Evolutionary conservation across 2,329 filamentous ascomycete species (phyloP), one percentile per base, ranked within the genome.

Genomic region (Paradendryphiella salina): DNA sequence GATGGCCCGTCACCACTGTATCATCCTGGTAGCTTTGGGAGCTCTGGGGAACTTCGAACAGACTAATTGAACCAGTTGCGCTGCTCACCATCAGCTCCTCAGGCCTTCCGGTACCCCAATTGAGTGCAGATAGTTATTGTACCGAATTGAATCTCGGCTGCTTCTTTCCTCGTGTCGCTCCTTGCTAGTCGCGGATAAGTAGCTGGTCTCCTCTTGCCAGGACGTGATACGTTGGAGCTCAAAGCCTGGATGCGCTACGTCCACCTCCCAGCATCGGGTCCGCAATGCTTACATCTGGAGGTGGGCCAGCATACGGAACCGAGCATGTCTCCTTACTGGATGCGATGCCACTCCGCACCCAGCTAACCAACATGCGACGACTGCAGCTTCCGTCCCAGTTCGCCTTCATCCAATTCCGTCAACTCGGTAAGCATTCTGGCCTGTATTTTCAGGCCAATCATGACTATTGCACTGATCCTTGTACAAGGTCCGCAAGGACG

Each of bases 291-390:
- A 54, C 52, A 46, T 53, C 34, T 43, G 47, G 45, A 38, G 56
- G 57, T 50, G 58, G 51, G 59, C 42, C 57, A 46, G 31, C 32
- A 31, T 50, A 58, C 48, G 49, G 49, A 55, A 47, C 42, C 50
- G 26, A 55, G 35, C 53, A 56, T 50, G 35, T 18, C 37, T 50
- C 31, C 49, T 50, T 44, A 60, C 57, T 55, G 54, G 36, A 42
- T 52, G 47, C 33, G 39, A 37, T 14, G 23, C 31, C 63, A 60
- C 65, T 69, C 64, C 65, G 62, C 66, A 66, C 61, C 44, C 46
- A 38, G 50, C 52, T 53, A 53, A 42, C 49, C 37, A 51, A 34
- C 48, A 34, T 52, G 53, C 39, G 51, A 56, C 42, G 52, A 36
- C 44, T 63, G 57, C 61, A 50, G 40, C 54, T 48, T 60, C 48